Conservation (phyloP, 768 basidiomycete genomes). For the Mycena chlorophos region DNA sequence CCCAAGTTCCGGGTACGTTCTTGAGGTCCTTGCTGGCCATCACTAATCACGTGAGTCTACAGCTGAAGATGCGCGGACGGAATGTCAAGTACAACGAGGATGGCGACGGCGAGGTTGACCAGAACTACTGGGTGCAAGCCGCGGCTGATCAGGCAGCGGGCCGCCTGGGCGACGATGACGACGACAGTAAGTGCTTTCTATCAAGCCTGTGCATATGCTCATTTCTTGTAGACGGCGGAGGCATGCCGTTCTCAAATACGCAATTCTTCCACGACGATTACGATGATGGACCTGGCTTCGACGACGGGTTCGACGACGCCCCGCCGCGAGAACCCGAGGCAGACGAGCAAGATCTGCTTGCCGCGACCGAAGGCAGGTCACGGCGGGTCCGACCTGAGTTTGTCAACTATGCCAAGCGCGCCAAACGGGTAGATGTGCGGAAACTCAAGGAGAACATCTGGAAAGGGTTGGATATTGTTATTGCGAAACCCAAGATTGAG, state of each 20-base stretch:
- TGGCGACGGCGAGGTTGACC: slow-evolving; percentile 88
- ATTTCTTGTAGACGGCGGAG: slow-evolving; percentile 41
- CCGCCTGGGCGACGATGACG: slow-evolving; percentile 50
- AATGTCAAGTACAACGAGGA: slow-evolving; percentile 55
- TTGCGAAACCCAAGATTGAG: slow-evolving; percentile 44
- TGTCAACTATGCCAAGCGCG: slow-evolving; percentile 92
- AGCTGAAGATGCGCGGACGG: slow-evolving; percentile 90
- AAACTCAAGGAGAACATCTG: slow-evolving; percentile 98
- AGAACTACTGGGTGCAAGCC: slow-evolving; percentile 96
- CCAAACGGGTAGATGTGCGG: slow-evolving; percentile 94
- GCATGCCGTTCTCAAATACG: slow-evolving; percentile 86
- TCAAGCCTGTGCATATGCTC: slow-evolving; percentile 10
- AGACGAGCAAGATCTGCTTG: slow-evolving; percentile 86
- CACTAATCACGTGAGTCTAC: slow-evolving; percentile 17
- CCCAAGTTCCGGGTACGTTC: slow-evolving; percentile 86
- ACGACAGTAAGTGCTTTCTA: slow-evolving; percentile 56
- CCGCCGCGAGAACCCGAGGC: slow-evolving; percentile 48
- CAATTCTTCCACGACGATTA: slow-evolving; percentile 96
- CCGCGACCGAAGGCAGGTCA: slow-evolving; percentile 72
- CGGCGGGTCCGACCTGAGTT: slow-evolving; percentile 82
- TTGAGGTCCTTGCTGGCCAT: neutral
- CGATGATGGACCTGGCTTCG: slow-evolving; percentile 76
- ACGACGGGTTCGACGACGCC: slow-evolving; percentile 53
- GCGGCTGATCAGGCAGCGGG: slow-evolving; percentile 80
- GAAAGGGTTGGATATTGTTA: slow-evolving; percentile 83